Evolutionary conservation across 331 rosid genomes (phyloP), one percentile per base, ranked within the genome.

Genomic region (Ulmus americana): DNA sequence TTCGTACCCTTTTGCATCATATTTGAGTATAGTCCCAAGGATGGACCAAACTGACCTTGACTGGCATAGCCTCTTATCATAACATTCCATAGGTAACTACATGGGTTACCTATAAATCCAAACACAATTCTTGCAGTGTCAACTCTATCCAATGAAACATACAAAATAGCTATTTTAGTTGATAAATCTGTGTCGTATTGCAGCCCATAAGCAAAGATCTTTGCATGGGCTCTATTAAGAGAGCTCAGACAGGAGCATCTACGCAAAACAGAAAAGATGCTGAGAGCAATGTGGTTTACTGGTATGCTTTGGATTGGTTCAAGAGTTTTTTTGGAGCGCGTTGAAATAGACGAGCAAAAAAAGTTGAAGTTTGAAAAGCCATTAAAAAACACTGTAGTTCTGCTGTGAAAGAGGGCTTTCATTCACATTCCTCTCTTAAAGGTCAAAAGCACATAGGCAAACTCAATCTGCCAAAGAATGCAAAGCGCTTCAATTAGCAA

Each of bases 141-240:
- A n/a, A 61, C 48, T 1, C 45, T 61, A n/a, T 50, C 35, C 38
- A 60, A 60, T 3, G 68, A 70, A 62, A 49, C 74, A 44, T 60
- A 70, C 68, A 70, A 52, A 54, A 50, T 16, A 39, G 67, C 52
- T 42, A 70, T 60, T 61, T 62, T 61, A 42, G 67, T 49, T 3
- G 35, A 63, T 50, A 70, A 22, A 44, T 51, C 5, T 13, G 49
- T n/a, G 68, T 70, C 53, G 39, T 49, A 12, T 60, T 60, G 65
- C 15, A 60, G 45, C 6, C 74, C 74, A 14, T 14, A 18, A 9
- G 61, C 44, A 8, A 59, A 39, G 52, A 45, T 6, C 52, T 70
- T 70, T n/a, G 74, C 68, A 44, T 70, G 74, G 67, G 41, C 15
- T 70, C 42, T 61, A 67, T 53, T 60, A 8, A 70, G 61, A 60